Evolutionary conservation across 257 asterid genomes (phyloP), one percentile per base, ranked within the genome.

Genomic region (Fraxinus excelsior): DNA sequence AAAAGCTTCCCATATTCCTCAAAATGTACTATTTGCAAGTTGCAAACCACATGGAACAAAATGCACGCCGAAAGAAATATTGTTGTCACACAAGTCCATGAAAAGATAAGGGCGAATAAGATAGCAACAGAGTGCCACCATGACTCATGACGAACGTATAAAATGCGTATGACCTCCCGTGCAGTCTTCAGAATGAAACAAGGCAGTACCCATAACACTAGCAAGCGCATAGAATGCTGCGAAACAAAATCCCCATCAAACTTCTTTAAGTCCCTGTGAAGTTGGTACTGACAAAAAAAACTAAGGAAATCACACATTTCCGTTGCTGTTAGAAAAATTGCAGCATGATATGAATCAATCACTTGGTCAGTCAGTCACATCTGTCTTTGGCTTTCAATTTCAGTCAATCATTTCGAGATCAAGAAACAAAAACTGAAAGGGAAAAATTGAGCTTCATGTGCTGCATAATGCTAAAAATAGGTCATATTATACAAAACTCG

Each of bases 1-100:
- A 93, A 78, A 73, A 90, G 90, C 86, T 91, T 91, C 34, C 91
- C 96, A 32, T 88, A 93, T 71, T 93, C 94, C 34, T 90, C 97
- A 35, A 91, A 91, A 78, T 93, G 98, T 78, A 91, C 85, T 28
- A 93, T 88, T 82, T 93, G 98, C 85, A 93, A 84, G 81, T 34
- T 87, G 90, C 97, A 88, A 11, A 93, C 98, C 26, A 93, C 64
- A 83, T 90, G 83, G 91, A 93, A 93, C 75, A 91, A 31, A 62
- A 84, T 82, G 18, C 90, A 86, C 72, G 91, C 88, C 0, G 96
- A 85, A 53, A 93, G 87, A 80, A 85, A 81, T 78, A 91, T 76
- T 31, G 81, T 32, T 1, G 92, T 85, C 81, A 83, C 85, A 29
- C 78, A 93, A 34, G 95, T 82, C 94, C 95, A 93, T 3, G 97